Evolutionary conservation across 352 stramenopile species (phyloP).

Genomic region (Pythium volutum): DNA sequence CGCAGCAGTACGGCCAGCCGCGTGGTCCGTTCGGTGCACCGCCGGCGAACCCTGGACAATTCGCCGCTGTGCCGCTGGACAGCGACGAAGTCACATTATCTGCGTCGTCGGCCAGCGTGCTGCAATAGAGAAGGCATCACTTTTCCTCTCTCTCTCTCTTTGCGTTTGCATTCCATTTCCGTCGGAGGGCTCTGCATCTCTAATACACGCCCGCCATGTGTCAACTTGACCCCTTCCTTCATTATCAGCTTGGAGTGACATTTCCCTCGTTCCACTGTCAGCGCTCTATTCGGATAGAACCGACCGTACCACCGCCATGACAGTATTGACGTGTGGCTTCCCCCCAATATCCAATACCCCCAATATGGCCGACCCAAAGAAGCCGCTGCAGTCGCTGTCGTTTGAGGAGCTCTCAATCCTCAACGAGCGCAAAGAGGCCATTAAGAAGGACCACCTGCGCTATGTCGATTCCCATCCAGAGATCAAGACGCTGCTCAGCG

Average conservation of each 20-base stretch:
- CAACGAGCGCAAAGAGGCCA: conserved; percentile 81
- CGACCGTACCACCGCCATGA: background rate
- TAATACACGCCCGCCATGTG: background rate
- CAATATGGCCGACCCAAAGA: conserved; percentile 37
- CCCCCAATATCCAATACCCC: conserved; percentile 1
- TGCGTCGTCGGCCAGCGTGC: conserved; percentile 52
- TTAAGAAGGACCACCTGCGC: conserved; percentile 81
- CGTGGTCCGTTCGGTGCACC: conserved; percentile 31
- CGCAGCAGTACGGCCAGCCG: conserved; percentile 1
- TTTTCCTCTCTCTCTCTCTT: background rate
- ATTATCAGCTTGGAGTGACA: background rate
- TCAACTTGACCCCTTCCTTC: background rate
- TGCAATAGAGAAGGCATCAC: conserved; percentile 44
- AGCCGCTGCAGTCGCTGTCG: conserved; percentile 64
- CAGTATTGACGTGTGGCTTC: background rate
- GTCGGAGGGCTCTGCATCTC: background rate
- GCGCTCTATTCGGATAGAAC: conserved; percentile 7
- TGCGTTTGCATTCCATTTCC: background rate
- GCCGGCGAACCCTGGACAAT: conserved; percentile 5
- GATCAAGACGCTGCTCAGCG: conserved; percentile 87
- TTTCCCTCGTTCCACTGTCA: conserved; percentile 4
- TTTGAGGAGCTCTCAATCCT: conserved; percentile 84
- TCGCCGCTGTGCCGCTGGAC: conserved; percentile 34
- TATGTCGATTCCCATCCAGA: conserved; percentile 86
- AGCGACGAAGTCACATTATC: conserved; percentile 74